These are phyloP conservation scores for Vachellia pachyceras DNA, from an alignment of 306 rosid genomes.

Conservation along the genomic window DNA sequence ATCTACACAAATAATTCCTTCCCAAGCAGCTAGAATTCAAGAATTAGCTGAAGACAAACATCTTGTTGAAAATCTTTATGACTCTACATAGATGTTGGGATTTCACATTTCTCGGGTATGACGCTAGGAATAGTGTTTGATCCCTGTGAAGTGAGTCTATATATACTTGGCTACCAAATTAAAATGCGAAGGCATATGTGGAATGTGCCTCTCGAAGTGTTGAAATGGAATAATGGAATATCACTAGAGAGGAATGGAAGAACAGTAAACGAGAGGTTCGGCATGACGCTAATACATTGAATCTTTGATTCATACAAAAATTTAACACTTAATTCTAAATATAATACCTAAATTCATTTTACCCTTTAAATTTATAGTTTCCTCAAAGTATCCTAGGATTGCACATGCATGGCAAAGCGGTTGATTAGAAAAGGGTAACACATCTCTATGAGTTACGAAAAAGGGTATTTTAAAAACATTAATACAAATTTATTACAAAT, in stretches of 20 bases:
- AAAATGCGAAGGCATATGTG: neutral
- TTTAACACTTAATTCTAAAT: too few relatives aligned
- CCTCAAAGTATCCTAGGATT: too few relatives aligned
- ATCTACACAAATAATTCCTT: too few relatives aligned
- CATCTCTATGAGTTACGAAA: too few relatives aligned
- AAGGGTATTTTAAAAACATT: too few relatives aligned
- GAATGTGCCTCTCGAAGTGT: neutral
- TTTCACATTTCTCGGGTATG: neutral
- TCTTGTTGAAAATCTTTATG: neutral
- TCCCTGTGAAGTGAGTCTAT: neutral
- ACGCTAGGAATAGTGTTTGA: slow-evolving; percentile 3
- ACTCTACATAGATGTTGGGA: neutral
- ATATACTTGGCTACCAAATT: neutral
- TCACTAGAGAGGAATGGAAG: neutral
- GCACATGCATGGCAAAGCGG: too few relatives aligned
- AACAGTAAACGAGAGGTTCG: neutral
- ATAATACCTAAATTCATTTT: too few relatives aligned
- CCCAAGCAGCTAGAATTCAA: neutral
- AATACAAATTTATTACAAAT: too few relatives aligned
- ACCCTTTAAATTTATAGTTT: too few relatives aligned
- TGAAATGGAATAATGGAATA: neutral
- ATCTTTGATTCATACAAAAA: too few relatives aligned
- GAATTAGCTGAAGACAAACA: neutral
- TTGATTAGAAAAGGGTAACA: too few relatives aligned
- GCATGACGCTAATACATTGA: neutral